Percentiles rank a stretch among this genome's conserved stretches.
Evolutionary conservation across 768 basidiomycete genomes (phyloP).

Genomic region (Serendipita sp.): DNA sequence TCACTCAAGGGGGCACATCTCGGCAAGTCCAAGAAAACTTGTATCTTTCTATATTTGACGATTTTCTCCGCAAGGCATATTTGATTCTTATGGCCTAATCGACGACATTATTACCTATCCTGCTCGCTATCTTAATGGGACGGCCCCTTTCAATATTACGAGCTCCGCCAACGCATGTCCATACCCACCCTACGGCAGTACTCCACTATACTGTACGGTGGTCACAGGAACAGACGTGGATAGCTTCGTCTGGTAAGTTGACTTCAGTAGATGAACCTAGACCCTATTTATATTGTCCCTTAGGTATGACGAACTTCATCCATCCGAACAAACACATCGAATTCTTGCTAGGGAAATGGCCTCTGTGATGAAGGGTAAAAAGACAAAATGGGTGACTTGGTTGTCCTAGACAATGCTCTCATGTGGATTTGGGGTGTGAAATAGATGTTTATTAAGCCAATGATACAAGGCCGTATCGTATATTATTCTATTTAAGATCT

Average conservation of each 20-base stretch:
- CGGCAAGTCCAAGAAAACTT: conserved; percentile 22
- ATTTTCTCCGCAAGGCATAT: conserved; percentile 18
- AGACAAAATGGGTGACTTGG: conserved; percentile 10
- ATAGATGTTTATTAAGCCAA: background rate
- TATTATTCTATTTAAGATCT: background rate
- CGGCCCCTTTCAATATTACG: conserved; percentile 41
- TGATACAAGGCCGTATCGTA: background rate
- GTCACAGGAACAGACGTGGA: conserved; percentile 23
- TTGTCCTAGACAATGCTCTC: background rate
- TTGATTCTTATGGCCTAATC: conserved; percentile 45
- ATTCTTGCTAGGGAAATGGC: conserved; percentile 37
- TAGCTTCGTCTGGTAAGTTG: conserved; percentile 42
- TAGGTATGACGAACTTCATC: conserved; percentile 41
- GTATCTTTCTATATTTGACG: background rate
- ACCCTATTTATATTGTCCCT: conserved; percentile 8
- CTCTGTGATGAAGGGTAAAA: conserved; percentile 25
- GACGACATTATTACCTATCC: conserved; percentile 41
- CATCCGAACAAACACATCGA: conserved; percentile 40
- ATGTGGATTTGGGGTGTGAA: background rate
- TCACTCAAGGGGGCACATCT: conserved; percentile 37
- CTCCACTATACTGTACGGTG: conserved; percentile 7
- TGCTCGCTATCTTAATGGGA: conserved; percentile 40
- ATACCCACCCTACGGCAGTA: conserved; percentile 21
- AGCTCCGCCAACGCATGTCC: conserved; percentile 35
- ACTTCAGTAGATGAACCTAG: background rate